Percentiles rank a stretch among this genome's conserved stretches.
Evolutionary conservation across 2,329 filamentous ascomycete genomes (phyloP).

Genomic region (Fusarium annulatum): DNA sequence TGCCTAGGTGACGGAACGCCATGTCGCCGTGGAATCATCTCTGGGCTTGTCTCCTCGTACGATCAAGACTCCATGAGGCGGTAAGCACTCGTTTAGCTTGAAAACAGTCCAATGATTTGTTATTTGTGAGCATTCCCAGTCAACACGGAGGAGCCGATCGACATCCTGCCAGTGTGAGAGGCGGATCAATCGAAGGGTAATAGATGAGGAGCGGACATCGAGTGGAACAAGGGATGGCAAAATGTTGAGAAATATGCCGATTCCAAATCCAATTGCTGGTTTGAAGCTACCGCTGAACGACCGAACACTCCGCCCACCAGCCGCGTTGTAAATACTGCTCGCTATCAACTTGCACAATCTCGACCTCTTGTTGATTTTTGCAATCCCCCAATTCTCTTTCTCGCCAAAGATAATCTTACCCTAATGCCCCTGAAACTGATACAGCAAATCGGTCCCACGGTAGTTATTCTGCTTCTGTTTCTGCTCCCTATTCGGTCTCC

Average conservation of each 20-base stretch:
- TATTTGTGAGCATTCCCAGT: slow-evolving; percentile 4
- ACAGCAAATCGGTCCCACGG: slow-evolving; percentile 33
- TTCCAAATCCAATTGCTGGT: slow-evolving; percentile 48
- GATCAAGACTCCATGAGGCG: neutral
- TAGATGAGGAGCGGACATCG: neutral
- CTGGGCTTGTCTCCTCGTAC: neutral
- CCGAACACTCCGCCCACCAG: slow-evolving; percentile 42
- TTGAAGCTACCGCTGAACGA: slow-evolving; percentile 47
- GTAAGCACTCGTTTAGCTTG: slow-evolving; percentile 12
- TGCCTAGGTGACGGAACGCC: neutral
- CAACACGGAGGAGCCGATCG: neutral
- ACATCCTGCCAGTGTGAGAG: neutral
- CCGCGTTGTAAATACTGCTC: slow-evolving; percentile 51
- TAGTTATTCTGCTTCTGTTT: slow-evolving; percentile 15
- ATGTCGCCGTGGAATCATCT: neutral
- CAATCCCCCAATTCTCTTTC: slow-evolving; percentile 39
- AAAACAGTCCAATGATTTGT: neutral
- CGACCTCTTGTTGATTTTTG: slow-evolving; percentile 37
- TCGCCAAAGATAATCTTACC: slow-evolving; percentile 37
- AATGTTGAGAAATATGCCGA: slow-evolving; percentile 37
- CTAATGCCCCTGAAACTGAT: slow-evolving; percentile 43
- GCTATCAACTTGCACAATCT: slow-evolving; percentile 50
- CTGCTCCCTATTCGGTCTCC: slow-evolving; percentile 1
- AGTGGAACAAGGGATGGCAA: neutral
- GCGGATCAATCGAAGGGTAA: neutral